Conservation (phyloP, 768 basidiomycete species). For the Phaffia australis region DNA sequence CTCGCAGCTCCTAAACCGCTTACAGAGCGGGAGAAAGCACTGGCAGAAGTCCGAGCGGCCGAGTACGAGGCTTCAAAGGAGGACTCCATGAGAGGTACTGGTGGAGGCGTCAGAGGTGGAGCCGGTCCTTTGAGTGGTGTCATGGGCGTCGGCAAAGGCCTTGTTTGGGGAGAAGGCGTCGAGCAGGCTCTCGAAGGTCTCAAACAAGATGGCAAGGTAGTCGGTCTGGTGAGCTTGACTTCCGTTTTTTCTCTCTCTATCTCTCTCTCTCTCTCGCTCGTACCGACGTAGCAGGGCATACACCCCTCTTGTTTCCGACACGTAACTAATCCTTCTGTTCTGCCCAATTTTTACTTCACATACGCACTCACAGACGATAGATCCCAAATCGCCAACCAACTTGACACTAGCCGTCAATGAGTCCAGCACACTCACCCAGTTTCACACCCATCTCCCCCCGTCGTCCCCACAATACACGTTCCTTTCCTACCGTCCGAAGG, state of each 20-base stretch:
- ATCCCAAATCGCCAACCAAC: slow-evolving; percentile 3
- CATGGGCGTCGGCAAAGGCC: slow-evolving; percentile 18
- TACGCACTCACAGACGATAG: slow-evolving; percentile 7
- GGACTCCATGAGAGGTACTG: slow-evolving; percentile 16
- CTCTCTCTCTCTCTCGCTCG: background rate
- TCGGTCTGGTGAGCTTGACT: slow-evolving; percentile 12
- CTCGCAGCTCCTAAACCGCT: slow-evolving; percentile 20
- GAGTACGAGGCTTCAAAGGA: slow-evolving; percentile 21
- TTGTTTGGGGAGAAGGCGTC: slow-evolving; percentile 22
- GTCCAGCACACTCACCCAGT: slow-evolving; percentile 2
- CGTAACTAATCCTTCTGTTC: background rate
- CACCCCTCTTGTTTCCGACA: background rate
- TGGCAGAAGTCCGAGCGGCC: slow-evolving; percentile 14
- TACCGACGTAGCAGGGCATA: background rate
- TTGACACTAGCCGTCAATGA: slow-evolving; percentile 8
- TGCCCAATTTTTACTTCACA: background rate
- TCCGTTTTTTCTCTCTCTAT: background rate
- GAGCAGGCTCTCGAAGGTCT: slow-evolving; percentile 20
- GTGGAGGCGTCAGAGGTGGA: slow-evolving; percentile 6
- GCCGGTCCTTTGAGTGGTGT: slow-evolving; percentile 15
- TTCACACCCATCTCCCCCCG: slow-evolving; percentile 9
- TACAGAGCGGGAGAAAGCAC: slow-evolving; percentile 21
- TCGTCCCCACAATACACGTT: slow-evolving; percentile 22
- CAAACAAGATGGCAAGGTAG: slow-evolving; percentile 8
- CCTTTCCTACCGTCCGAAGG: slow-evolving; percentile 14